phyloP scores from a whole-genome alignment of 2,329 filamentous ascomycete species.

The Pestalotiopsis sp. region DNA sequence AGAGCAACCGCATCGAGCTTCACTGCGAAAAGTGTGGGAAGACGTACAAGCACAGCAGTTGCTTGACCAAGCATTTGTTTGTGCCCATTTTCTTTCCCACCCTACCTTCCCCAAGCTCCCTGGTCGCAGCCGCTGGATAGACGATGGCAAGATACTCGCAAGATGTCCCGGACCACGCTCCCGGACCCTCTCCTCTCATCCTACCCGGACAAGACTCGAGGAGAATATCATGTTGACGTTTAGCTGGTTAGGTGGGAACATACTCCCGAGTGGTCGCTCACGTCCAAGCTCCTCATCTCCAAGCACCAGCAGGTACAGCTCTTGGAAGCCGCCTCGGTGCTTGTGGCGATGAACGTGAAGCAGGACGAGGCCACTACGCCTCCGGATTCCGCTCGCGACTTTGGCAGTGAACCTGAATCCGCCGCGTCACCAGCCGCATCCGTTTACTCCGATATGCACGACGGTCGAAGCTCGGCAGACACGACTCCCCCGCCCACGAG shows the following conservation, averaged over 20 bases:
- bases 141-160: conserved; percentile 17
- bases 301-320: conserved; percentile 99
- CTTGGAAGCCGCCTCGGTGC: conserved; percentile 92
- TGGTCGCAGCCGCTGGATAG: conserved; percentile 27
- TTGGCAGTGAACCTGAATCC: conserved; percentile 79
- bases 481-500: conserved; percentile 86
- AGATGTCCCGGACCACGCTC: not conserved
- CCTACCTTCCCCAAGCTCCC: conserved; percentile 34
- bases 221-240: conserved; percentile 33
- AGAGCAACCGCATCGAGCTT: conserved; percentile 79
- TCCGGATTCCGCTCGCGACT: conserved; percentile 65
- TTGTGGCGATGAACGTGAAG: conserved; percentile 79
- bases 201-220: conserved; percentile 21
- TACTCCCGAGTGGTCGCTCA: conserved; percentile 95
- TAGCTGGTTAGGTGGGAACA: conserved; percentile 87
- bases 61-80: conserved; percentile 99
- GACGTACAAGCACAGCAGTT: conserved; percentile 99
- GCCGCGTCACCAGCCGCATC: conserved; percentile 75
- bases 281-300: conserved; percentile 95
- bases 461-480: conserved; percentile 80
- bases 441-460: conserved; percentile 75
- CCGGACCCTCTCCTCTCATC: conserved; percentile 19
- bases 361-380: conserved; percentile 55
- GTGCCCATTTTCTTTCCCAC: conserved; percentile 65
- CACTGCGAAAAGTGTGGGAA: conserved; percentile 98